These are phyloP conservation scores for Elongisporangium undulatum DNA, from an alignment of 352 stramenopile genomes.

Conservation along the genomic window DNA sequence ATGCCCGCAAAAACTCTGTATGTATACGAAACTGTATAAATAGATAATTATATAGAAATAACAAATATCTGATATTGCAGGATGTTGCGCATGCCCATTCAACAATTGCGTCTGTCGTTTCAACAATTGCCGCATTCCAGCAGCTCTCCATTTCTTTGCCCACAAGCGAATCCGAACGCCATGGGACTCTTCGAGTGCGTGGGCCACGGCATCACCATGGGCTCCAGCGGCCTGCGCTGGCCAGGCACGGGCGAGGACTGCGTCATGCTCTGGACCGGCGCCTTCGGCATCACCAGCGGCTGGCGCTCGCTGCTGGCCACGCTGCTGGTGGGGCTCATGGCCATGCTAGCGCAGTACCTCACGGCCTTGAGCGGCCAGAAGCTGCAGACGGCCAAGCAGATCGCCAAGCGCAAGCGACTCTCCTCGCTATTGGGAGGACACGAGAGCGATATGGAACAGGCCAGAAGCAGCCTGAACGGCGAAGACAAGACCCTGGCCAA, in stretches of 20 bases:
- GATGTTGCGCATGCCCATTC: neutral
- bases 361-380: conserved; percentile 33
- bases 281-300: conserved; percentile 49
- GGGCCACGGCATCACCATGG: conserved; percentile 60
- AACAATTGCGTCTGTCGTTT: conserved; percentile 6
- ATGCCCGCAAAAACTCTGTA: too few species aligned
- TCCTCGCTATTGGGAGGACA: neutral
- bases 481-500: neutral
- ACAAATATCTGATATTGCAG: too few species aligned
- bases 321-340: conserved; percentile 44
- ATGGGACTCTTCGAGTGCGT: conserved; percentile 21
- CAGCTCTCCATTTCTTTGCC: too few species aligned
- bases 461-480: neutral
- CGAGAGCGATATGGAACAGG: conserved; percentile 1
- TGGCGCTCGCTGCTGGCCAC: conserved; percentile 33
- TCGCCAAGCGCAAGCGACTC: conserved; percentile 17
- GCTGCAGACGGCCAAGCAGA: conserved; percentile 39
- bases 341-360: conserved; percentile 56
- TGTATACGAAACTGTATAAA: too few species aligned
- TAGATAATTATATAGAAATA: too few species aligned
- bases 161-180: too few species aligned
- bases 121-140: neutral
- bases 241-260: conserved; percentile 46
- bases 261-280: conserved; percentile 56
- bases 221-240: conserved; percentile 50